phyloP scores from a whole-genome alignment of 805 yeast species.

The Kazachstania bromeliacearum region DNA sequence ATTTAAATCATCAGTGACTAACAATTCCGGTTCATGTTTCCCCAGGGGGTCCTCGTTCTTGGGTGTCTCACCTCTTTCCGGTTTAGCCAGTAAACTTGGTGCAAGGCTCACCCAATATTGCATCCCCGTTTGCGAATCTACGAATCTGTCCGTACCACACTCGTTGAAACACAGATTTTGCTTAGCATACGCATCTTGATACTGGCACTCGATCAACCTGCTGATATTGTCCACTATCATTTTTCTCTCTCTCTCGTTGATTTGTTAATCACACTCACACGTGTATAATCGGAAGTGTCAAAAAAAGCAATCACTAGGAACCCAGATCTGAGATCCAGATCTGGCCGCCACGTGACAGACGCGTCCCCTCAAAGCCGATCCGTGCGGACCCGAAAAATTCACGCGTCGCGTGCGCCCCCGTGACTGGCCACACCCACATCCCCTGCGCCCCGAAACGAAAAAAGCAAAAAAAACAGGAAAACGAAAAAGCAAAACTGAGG shows the following conservation, averaged over 20 bases:
- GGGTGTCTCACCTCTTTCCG: conserved; percentile 30
- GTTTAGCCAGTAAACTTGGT: conserved; percentile 30
- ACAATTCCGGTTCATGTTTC: conserved; percentile 68
- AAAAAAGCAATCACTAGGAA: no score
- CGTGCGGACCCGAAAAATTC: neutral
- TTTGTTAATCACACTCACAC: no score
- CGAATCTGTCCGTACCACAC: conserved; percentile 28
- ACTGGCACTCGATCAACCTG: no score
- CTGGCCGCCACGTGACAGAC: neutral
- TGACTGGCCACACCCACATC: no score
- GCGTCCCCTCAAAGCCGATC: conserved; percentile 3
- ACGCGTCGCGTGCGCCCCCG: no score
- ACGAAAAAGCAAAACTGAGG: neutral
- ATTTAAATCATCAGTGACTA: conserved; percentile 44
- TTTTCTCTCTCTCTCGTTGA: no score
- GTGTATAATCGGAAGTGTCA: no score
- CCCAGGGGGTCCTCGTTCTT: conserved; percentile 60
- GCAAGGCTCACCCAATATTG: conserved; percentile 28
- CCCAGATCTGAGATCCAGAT: neutral
- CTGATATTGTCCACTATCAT: no score
- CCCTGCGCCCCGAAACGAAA: no score
- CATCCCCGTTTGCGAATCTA: conserved; percentile 25
- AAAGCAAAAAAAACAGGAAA: neutral
- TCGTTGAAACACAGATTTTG: conserved; percentile 45
- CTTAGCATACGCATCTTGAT: no score